Base-by-base conservation (phyloP, 441 rosid genomes). In the Daphne laureola region DNA sequence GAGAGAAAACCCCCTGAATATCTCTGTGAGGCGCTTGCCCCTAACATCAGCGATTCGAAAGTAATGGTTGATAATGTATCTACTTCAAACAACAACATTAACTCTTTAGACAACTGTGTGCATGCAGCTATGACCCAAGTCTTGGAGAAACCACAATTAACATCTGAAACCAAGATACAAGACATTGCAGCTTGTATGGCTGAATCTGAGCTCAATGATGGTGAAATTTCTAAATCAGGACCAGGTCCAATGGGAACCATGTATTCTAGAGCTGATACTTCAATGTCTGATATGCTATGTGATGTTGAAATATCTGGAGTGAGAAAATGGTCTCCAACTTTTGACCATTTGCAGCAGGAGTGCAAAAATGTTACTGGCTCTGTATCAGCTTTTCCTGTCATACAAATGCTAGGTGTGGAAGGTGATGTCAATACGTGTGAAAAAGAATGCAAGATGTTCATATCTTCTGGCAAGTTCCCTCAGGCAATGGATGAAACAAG, bases 121-220 rank as follows among this genome's bases (percentile, higher is more conserved):
- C 58, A 53, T 56, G 13, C 58, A 35, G 42, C 61, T 51, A 48
- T 54, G 48, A 38, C 54, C 58, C 45, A 51, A 38, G 48, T 31
- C 16, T 64, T 43, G 53, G 59, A 58, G 56, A 67, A 67, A 38
- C 49, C 58, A 46, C 46, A 18, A 26, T 27, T 36, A 35, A 46
- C 55, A 43, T 67, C 16, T 51, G 53, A 38, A 52, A 50, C 48
- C 57, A 43, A 67, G 56, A 72, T 54, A 45, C 75, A 69, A 74
- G 73, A 63, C 64, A 67, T 67, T 55, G 64, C 73, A 57, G 44
- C 70, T 63, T 51, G 64, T 49, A 52, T 62, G 36, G 63, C 47
- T 53, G 23, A 59, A 51, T 54, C 55, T 62, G 71, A 68, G 68
- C 54, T 66, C 57, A 49, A 51, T 67, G 61, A 61, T 49, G 52